Conservation (phyloP, 345 rosid species). For the Lenwebbia sp. region DNA sequence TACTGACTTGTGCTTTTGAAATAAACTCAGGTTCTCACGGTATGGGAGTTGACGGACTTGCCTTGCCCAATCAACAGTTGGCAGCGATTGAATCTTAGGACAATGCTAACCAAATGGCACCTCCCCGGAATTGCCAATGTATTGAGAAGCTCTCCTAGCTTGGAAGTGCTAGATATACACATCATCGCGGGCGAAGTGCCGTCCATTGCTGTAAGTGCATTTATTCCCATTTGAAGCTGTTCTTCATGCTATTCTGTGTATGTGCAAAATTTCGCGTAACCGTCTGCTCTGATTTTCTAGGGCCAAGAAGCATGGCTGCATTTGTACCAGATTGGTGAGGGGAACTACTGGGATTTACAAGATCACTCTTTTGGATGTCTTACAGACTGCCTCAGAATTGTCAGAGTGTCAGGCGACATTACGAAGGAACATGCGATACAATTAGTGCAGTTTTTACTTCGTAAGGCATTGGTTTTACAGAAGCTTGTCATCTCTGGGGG, state of each 20-base stretch:
- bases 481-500: background rate
- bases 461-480: conserved; percentile 2
- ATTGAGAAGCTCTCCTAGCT: conserved; percentile 5
- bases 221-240: background rate
- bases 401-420: conserved; percentile 2
- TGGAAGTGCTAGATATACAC: conserved; percentile 1
- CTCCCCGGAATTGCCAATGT: background rate
- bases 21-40: background rate
- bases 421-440: background rate
- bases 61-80: conserved; percentile 1
- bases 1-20: background rate
- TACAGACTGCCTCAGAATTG: background rate
- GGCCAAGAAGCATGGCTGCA: background rate
- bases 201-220: background rate
- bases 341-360: background rate
- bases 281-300: background rate
- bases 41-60: background rate
- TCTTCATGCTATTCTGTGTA: background rate
- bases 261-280: background rate
- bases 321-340: background rate
- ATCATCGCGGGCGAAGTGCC: background rate
- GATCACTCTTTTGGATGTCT: background rate
- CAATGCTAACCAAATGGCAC: conserved; percentile 4
- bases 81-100: background rate
- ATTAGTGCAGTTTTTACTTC: conserved; percentile 2